Conservation (phyloP, 345 rosid species). For the Hibiscus mutabilis region DNA sequence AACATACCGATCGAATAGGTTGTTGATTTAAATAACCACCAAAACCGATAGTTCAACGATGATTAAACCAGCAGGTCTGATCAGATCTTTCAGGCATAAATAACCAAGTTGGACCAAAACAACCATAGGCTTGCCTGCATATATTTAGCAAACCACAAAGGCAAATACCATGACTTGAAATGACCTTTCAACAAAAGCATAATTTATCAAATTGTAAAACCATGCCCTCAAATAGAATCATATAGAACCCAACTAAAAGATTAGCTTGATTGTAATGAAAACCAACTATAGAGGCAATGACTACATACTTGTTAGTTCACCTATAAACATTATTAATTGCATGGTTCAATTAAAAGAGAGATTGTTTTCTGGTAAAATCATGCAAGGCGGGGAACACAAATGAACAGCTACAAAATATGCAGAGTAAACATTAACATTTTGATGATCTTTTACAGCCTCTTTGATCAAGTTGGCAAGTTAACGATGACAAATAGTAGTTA, state of each 20-base stretch:
- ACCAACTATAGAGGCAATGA: not conserved
- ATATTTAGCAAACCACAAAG: not conserved
- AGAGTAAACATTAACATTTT: not conserved
- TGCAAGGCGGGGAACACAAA: not conserved
- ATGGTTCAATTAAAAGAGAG: not conserved
- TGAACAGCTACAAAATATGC: not conserved
- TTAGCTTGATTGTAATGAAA: not conserved
- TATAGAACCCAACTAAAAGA: not conserved
- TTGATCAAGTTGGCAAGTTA: not conserved
- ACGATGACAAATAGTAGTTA: not conserved
- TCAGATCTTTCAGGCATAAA: too few species aligned
- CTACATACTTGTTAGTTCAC: not conserved
- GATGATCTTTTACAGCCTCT: constrained; percentile 6
- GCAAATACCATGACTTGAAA: not conserved
- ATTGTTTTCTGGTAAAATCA: not conserved
- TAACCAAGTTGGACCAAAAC: too few species aligned
- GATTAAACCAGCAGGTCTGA: too few species aligned
- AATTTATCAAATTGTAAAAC: too few species aligned
- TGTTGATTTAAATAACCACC: too few species aligned
- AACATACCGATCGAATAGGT: too few species aligned
- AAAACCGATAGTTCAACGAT: too few species aligned
- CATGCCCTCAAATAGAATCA: too few species aligned
- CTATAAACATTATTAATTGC: not conserved
- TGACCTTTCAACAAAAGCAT: too few species aligned
- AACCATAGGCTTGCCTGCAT: not conserved